Conservation (phyloP, 2,329 filamentous ascomycete genomes). For the Xylariaceae sp. region DNA sequence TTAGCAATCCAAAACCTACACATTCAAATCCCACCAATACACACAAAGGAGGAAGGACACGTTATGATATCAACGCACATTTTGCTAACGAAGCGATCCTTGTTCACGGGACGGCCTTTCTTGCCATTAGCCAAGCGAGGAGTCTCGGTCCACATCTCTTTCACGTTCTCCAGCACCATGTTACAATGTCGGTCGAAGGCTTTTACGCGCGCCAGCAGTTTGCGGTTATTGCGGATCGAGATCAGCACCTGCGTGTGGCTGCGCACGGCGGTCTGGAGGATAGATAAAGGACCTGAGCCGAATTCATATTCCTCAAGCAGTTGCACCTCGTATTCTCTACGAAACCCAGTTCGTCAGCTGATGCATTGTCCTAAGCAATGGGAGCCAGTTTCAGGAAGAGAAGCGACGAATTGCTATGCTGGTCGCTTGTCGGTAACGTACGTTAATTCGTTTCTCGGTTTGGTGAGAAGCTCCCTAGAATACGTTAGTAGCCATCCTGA, state of each 20-base stretch:
- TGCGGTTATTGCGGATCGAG: slow-evolving; percentile 96
- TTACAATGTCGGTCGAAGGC: slow-evolving; percentile 99
- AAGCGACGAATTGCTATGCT: neutral
- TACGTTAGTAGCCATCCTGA: neutral
- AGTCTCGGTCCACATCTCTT: slow-evolving; percentile 99
- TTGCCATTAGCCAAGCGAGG: slow-evolving; percentile 76
- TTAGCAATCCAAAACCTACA: slow-evolving; percentile 9
- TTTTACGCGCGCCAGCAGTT: slow-evolving; percentile 94
- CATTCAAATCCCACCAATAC: neutral
- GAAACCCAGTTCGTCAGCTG: slow-evolving; percentile 12
- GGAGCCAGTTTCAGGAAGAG: slow-evolving; percentile 12
- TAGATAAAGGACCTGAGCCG: slow-evolving; percentile 75
- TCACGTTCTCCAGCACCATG: slow-evolving; percentile 95
- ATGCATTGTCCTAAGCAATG: slow-evolving; percentile 7
- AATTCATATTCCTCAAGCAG: slow-evolving; percentile 71
- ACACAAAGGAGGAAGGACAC: neutral
- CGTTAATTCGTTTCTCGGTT: slow-evolving; percentile 88
- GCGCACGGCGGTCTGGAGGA: slow-evolving; percentile 93
- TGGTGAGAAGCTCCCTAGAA: slow-evolving; percentile 74
- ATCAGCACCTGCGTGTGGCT: slow-evolving; percentile 95
- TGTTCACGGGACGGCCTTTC: slow-evolving; percentile 87
- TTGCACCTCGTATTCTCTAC: slow-evolving; percentile 49
- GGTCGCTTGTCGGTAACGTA: slow-evolving; percentile 43
- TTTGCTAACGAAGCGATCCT: slow-evolving; percentile 97
- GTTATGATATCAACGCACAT: slow-evolving; percentile 55